phyloP scores from a whole-genome alignment of 306 rosid species.

The Benincasa hispida region DNA sequence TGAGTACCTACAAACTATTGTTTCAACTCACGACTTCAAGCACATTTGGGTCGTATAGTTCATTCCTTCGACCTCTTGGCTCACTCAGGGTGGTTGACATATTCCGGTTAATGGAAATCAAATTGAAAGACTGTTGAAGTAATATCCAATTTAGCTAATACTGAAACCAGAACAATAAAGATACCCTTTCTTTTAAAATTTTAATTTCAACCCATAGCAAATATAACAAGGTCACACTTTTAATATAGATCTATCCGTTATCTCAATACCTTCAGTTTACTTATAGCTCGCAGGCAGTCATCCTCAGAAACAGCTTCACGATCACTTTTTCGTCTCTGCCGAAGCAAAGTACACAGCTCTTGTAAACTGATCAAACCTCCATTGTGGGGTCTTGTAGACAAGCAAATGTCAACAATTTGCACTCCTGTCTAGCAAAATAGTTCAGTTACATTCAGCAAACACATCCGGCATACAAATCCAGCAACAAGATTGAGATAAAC shows the following conservation, averaged over 20 bases:
- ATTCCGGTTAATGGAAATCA: neutral
- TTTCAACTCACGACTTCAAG: neutral
- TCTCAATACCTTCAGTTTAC: slow-evolving; percentile 73
- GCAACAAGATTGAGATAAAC: neutral
- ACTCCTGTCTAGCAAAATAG: slow-evolving; percentile 73
- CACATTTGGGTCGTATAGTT: neutral
- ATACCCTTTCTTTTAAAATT: neutral
- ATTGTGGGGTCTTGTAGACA: slow-evolving; percentile 79
- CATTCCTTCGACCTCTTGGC: neutral
- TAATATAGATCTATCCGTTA: neutral
- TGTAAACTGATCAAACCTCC: slow-evolving; percentile 87
- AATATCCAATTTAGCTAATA: neutral
- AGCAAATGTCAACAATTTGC: slow-evolving; percentile 87
- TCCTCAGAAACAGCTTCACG: slow-evolving; percentile 90
- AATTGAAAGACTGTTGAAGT: neutral
- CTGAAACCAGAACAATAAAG: neutral
- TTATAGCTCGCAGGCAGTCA: slow-evolving; percentile 88
- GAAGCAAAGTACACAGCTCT: slow-evolving; percentile 69
- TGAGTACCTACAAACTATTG: neutral
- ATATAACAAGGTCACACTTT: neutral
- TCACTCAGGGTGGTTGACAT: neutral
- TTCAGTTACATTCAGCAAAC: slow-evolving; percentile 18
- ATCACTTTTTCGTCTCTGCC: slow-evolving; percentile 61
- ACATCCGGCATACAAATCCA: neutral
- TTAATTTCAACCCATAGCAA: neutral